phyloP scores from a whole-genome alignment of 176 grass and related monocot species.

The Aegilops bicornis region DNA sequence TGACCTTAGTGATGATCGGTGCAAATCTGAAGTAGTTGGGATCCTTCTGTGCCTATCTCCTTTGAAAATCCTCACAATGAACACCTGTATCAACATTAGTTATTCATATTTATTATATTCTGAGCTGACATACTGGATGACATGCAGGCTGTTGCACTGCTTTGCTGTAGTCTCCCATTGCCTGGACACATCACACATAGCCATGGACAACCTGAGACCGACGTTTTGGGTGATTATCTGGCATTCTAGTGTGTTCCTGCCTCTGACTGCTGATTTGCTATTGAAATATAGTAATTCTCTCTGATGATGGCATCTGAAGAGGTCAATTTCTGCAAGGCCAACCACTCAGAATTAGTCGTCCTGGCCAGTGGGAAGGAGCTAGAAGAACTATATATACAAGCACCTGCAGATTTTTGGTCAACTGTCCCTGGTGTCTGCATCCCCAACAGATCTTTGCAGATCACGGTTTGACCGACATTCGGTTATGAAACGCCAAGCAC shows the following conservation, averaged over 20 bases:
- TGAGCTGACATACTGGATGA: constrained; percentile 3
- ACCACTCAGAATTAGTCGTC: constrained; percentile 21
- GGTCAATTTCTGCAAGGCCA: constrained; percentile 23
- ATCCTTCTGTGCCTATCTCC: not conserved
- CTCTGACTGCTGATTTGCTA: not conserved
- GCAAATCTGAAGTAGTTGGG: constrained; percentile 42
- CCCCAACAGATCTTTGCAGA: not conserved
- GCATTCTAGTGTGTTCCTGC: constrained; percentile 7
- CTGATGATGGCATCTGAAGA: constrained; percentile 8
- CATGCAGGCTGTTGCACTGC: constrained; percentile 1
- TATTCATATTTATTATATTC: not conserved
- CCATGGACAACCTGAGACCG: not conserved
- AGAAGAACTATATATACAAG: not conserved
- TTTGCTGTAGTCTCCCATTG: constrained; percentile 10
- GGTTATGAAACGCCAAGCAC: not conserved
- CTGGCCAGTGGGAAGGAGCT: not conserved
- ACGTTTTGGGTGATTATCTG: not conserved
- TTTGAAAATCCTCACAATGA: constrained; percentile 25
- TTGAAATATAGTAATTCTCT: not conserved
- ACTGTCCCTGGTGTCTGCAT: constrained; percentile 18
- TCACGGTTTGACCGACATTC: constrained; percentile 12
- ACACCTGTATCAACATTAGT: not conserved
- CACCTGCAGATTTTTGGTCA: constrained; percentile 23
- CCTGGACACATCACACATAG: constrained; percentile 11
- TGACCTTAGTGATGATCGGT: constrained; percentile 2